phyloP scores from a whole-genome alignment of 176 grass and related monocot genomes.

The Hsuehochloa calcarea region DNA sequence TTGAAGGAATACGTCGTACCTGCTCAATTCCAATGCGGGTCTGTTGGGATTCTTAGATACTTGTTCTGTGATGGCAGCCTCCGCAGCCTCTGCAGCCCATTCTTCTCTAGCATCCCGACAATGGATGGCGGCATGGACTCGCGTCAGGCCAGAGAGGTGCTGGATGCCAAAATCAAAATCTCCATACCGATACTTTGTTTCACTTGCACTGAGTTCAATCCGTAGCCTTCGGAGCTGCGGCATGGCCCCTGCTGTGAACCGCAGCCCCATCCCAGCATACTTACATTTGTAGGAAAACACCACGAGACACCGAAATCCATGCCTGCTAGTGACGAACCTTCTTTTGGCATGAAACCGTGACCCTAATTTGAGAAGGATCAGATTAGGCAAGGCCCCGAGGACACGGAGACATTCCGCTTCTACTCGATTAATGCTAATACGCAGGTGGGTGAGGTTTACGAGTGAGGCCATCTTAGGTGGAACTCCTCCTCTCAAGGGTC shows the following conservation, averaged over 20 bases:
- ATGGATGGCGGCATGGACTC: background rate
- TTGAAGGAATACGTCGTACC: too few species aligned
- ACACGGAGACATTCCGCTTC: background rate
- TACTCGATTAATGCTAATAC: accelerated
- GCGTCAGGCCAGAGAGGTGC: background rate
- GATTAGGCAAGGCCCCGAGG: background rate
- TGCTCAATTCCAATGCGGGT: background rate
- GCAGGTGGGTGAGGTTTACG: background rate
- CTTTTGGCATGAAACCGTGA: too few species aligned
- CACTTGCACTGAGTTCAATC: accelerated
- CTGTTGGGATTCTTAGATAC: background rate
- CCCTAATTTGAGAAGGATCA: background rate
- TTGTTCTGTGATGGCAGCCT: background rate
- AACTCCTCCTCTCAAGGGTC: accelerated
- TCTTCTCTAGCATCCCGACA: background rate
- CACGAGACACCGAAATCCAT: background rate
- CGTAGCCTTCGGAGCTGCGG: background rate
- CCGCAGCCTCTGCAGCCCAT: background rate
- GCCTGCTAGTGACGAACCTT: too few species aligned
- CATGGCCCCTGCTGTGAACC: background rate
- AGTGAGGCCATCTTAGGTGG: background rate
- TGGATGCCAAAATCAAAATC: background rate
- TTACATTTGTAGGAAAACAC: background rate
- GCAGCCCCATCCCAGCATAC: background rate
- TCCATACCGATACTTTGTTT: background rate